These are phyloP conservation scores for Dendrostoma leiphaemia DNA, from an alignment of 2,329 filamentous ascomycete genomes.

Conservation along the genomic window DNA sequence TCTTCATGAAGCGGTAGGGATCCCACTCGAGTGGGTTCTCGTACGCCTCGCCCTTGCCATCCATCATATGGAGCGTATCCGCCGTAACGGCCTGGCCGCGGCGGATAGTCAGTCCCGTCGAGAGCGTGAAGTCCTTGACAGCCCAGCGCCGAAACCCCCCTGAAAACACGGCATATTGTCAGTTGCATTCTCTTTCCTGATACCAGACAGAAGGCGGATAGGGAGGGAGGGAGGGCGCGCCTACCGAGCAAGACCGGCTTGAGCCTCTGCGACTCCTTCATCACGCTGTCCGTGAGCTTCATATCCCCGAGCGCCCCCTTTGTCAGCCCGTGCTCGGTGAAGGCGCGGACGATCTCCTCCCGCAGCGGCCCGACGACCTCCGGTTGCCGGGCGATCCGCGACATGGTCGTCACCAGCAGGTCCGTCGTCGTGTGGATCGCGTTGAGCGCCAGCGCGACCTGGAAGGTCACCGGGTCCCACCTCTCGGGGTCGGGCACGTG, in stretches of 20 bases:
- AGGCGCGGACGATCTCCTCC: slow-evolving; percentile 22
- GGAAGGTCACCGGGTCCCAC: slow-evolving; percentile 17
- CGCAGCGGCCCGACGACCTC: slow-evolving; percentile 23
- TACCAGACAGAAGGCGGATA: no score
- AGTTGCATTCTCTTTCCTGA: not conserved
- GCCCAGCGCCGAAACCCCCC: not conserved
- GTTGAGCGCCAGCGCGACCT: slow-evolving; percentile 22
- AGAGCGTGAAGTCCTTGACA: not conserved
- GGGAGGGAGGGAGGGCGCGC: no score
- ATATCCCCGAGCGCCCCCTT: slow-evolving; percentile 22
- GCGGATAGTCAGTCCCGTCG: not conserved
- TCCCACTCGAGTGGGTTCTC: not conserved
- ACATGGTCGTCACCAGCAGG: slow-evolving; percentile 20
- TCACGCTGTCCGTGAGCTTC: slow-evolving; percentile 2
- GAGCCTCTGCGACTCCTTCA: slow-evolving; percentile 1
- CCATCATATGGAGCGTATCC: not conserved
- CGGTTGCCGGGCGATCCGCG: slow-evolving; percentile 22
- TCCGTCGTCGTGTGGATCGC: slow-evolving; percentile 26
- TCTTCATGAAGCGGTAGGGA: not conserved
- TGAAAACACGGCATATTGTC: not conserved
- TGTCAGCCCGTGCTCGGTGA: slow-evolving; percentile 20
- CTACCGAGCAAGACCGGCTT: slow-evolving; percentile 4
- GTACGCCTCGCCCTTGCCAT: not conserved
- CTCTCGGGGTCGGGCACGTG: not conserved
- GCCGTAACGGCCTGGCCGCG: not conserved